phyloP scores from a whole-genome alignment of 345 rosid genomes.

The Stellera chamaejasme region DNA sequence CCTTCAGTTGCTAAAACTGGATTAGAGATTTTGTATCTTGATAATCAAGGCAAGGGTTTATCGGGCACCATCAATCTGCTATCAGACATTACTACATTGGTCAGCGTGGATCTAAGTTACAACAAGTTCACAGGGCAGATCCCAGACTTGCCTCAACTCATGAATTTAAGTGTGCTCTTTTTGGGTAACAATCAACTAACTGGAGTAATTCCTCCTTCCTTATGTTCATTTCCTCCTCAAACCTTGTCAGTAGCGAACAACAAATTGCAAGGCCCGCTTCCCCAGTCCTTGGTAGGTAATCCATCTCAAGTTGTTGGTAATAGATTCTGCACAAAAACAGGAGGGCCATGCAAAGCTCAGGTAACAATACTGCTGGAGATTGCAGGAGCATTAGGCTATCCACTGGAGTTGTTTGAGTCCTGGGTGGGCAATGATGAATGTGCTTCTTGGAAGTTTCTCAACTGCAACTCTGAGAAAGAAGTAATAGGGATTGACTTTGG shows the following conservation, averaged over 20 bases:
- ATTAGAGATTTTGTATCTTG: neutral
- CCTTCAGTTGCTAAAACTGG: neutral
- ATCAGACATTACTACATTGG: neutral
- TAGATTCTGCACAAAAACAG: neutral
- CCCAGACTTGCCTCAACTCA: neutral
- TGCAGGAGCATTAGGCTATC: neutral
- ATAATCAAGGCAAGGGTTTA: neutral
- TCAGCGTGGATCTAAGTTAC: neutral
- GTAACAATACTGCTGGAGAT: neutral
- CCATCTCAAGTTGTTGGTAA: neutral
- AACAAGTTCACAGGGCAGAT: neutral
- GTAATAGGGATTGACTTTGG: too few species aligned
- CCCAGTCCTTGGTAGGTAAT: neutral
- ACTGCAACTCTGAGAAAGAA: too few species aligned
- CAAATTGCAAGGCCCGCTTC: neutral
- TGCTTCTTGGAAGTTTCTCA: neutral
- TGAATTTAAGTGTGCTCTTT: neutral
- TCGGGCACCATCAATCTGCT: neutral
- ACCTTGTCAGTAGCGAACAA: neutral
- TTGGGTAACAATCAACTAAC: neutral
- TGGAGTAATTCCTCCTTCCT: neutral
- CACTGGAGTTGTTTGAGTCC: neutral
- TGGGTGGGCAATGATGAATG: neutral
- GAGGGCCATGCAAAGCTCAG: neutral
- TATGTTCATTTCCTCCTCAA: neutral